Base-by-base conservation (phyloP, 1,284 basidiomycete species). In the Exobasidium rhododendri region DNA sequence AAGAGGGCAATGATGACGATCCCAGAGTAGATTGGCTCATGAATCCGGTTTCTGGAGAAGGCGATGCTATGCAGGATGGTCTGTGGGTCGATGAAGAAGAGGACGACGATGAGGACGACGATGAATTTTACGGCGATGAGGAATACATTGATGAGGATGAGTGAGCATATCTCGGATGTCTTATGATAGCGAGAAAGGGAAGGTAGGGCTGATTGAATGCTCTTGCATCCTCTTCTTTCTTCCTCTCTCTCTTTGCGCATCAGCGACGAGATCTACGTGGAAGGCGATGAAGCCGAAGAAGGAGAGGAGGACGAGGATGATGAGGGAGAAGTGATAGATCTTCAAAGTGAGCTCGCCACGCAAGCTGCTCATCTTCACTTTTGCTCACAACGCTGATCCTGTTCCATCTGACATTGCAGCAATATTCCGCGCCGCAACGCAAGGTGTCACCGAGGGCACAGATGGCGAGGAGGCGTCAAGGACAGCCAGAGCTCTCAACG, bases 101-200 rank as follows among this genome's bases (percentile, higher is more conserved):
- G 14, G 35, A 45, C 5, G 51, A 43, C 17, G 51, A 54, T n/a
- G 53, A 45, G 11, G 53, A 58, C 17, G 61, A 63, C n/a, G 56
- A 58, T 17, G 55, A 58, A 4, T 56, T 31, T 50, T 53, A 62
- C 22, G 50, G 28, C 26, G 62, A 64, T 5, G 62, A 64, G 35
- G 67, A 61, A 14, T 67, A 55, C 17, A 58, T 62, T 47, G 68
- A 67, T 3, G 65, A 61, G n/a, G 60, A 57, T 24, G 59, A 58
- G 4, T 46, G n/a, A n/a, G 56, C 59, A 22, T 45, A n/a, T n/a
- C n/a, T n/a, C n/a, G n/a, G n/a, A n/a, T n/a, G n/a, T n/a, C n/a
- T n/a, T n/a, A n/a, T n/a, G n/a, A n/a, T n/a, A n/a, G n/a, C n/a
- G n/a, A 59, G 13, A 52, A 56, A 2, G 49, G 31, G 13, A 57